A percentile compares a stretch with the other conserved stretches of the same genome.
Conservation (phyloP, 1,284 basidiomycete genomes). For the Ceratobasidium sp. region DNA sequence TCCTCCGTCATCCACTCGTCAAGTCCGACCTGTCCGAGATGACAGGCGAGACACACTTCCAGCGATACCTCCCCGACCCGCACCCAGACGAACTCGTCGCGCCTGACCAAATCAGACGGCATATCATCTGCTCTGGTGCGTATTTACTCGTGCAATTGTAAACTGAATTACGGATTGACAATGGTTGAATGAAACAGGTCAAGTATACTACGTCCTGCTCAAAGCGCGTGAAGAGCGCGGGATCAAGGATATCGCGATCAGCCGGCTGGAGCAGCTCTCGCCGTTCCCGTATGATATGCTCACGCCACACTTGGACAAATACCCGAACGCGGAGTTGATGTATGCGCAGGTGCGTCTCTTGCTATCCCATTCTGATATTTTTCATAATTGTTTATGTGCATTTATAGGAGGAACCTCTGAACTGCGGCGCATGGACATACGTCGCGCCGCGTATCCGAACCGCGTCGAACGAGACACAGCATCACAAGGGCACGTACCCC, state of each 20-base stretch:
- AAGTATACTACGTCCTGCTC: conserved; percentile 93
- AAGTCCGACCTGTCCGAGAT: conserved; percentile 91
- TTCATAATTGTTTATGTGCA: neutral
- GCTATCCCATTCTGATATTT: neutral
- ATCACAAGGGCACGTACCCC: conserved; percentile 93
- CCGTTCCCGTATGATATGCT: conserved; percentile 96
- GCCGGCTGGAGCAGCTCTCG: conserved; percentile 93
- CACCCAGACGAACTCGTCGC: conserved; percentile 79
- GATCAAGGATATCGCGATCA: conserved; percentile 94
- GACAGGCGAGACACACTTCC: conserved; percentile 89
- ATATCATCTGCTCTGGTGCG: conserved; percentile 88
- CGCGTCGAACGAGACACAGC: conserved; percentile 83
- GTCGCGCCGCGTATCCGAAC: conserved; percentile 90
- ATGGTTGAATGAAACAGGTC: conserved; percentile 68
- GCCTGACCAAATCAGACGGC: conserved; percentile 90
- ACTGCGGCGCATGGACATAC: conserved; percentile 95
- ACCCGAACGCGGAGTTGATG: conserved; percentile 92
- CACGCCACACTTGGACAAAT: conserved; percentile 92
- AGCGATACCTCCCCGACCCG: conserved; percentile 92
- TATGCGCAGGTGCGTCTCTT: conserved; percentile 79
- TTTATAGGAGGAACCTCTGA: conserved; percentile 84
- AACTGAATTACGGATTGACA: too few species aligned
- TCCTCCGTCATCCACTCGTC: conserved; percentile 93
- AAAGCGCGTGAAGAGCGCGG: conserved; percentile 91
- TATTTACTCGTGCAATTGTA: neutral